Evolutionary conservation across 2,329 filamentous ascomycete genomes (phyloP).

Genomic region (Aspergillus sp.): DNA sequence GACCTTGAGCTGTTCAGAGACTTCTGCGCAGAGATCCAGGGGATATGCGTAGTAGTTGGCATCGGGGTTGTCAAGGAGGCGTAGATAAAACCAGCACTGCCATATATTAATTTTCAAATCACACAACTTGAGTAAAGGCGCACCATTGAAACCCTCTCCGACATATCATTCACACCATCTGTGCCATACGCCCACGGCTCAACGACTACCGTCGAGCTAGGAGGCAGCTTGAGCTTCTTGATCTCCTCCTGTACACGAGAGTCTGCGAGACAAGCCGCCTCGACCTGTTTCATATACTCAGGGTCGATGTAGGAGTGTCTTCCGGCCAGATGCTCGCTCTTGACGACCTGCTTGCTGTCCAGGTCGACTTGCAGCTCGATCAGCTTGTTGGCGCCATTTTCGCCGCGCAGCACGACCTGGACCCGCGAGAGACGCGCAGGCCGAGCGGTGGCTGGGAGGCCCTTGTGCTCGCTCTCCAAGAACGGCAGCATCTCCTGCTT

Average conservation of each 20-base stretch:
- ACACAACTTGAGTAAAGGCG: not conserved
- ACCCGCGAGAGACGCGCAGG: constrained; percentile 44
- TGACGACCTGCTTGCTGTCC: constrained; percentile 9
- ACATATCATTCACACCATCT: not conserved
- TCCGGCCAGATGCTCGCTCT: constrained; percentile 21
- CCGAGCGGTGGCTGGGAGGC: constrained; percentile 11
- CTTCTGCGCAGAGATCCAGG: constrained; percentile 53
- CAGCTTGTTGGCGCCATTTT: constrained; percentile 15
- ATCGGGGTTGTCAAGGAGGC: constrained; percentile 29
- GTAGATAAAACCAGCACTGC: constrained; percentile 7
- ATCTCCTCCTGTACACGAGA: constrained; percentile 42
- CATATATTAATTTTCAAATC: not conserved
- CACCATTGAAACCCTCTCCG: not conserved
- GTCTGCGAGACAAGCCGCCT: constrained; percentile 49
- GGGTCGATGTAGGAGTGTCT: constrained; percentile 34
- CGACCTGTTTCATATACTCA: constrained; percentile 50
- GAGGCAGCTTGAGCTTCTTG: constrained; percentile 44
- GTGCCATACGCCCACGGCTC: constrained; percentile 8
- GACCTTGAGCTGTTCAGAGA: constrained; percentile 51
- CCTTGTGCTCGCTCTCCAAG: constrained; percentile 46
- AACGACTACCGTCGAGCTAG: not conserved
- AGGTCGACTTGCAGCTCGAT: constrained; percentile 27
- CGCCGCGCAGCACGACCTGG: constrained; percentile 26
- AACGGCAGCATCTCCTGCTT: constrained; percentile 51
- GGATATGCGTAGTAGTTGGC: constrained; percentile 61